A percentile compares a stretch with the other conserved stretches of the same genome.
Conservation (phyloP, 805 yeast species). For the Yamadazyma sp. region DNA sequence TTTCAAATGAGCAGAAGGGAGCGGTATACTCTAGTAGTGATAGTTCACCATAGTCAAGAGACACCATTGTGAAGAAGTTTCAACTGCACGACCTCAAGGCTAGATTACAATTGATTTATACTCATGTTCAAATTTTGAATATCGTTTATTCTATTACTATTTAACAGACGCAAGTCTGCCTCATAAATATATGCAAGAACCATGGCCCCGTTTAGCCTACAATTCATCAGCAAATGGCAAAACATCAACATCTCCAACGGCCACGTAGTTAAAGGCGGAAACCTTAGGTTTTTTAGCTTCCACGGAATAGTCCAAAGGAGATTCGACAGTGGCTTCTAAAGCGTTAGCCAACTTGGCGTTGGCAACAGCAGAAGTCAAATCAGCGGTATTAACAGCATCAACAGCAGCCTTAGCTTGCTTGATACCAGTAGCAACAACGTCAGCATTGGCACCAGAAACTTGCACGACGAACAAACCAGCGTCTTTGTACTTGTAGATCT, state of each 20-base stretch:
- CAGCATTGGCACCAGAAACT: slow-evolving; percentile 53
- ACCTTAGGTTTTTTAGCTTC: slow-evolving; percentile 42
- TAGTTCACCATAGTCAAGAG: no score
- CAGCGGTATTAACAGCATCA: slow-evolving; percentile 39
- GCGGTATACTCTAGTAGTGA: no score
- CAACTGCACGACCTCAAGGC: no score
- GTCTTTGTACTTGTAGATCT: slow-evolving; percentile 66
- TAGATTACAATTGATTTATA: no score
- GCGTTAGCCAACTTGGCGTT: slow-evolving; percentile 43
- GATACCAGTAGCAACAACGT: slow-evolving; percentile 59
- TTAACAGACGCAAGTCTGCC: no score
- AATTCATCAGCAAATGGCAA: slow-evolving; percentile 91
- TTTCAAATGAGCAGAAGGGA: no score
- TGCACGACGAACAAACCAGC: slow-evolving; percentile 78
- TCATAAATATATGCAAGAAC: no score
- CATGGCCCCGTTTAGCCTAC: no score
- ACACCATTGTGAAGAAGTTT: no score
- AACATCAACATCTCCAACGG: slow-evolving; percentile 82
- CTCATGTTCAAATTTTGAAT: no score
- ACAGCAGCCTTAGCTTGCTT: slow-evolving; percentile 52
- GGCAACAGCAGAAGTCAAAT: slow-evolving; percentile 55
- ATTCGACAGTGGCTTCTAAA: slow-evolving; percentile 38
- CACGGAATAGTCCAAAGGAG: slow-evolving; percentile 30
- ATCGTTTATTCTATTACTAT: slow-evolving; percentile 1
- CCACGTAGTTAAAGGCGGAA: slow-evolving; percentile 76